A percentile compares a stretch with the other conserved stretches of the same genome.
Conservation (phyloP, 2,329 filamentous ascomycete genomes). For the Macrophomina pseudophaseolina region DNA sequence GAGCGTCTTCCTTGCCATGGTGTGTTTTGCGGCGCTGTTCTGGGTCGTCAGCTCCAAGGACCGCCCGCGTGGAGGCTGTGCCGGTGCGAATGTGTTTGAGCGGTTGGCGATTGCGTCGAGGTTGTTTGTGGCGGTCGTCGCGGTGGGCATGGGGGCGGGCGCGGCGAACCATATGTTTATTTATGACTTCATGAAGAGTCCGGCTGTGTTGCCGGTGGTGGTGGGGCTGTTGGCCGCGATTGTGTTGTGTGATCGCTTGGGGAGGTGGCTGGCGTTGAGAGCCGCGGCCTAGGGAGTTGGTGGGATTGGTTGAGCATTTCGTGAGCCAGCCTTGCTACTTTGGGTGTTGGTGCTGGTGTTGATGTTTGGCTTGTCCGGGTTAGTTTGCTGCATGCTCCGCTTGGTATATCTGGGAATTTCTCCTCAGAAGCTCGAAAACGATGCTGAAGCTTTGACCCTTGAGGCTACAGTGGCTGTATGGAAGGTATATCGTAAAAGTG, state of each 20-base stretch:
- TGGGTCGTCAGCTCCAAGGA: constrained; percentile 13
- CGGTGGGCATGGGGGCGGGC: neutral
- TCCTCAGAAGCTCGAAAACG: too few relatives aligned
- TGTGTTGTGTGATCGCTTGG: neutral
- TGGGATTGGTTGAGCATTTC: too few relatives aligned
- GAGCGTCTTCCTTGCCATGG: constrained; percentile 44
- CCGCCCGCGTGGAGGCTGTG: neutral
- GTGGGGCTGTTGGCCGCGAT: neutral
- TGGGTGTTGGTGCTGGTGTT: too few relatives aligned
- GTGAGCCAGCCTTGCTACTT: too few relatives aligned
- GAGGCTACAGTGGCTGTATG: too few relatives aligned
- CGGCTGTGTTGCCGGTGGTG: neutral
- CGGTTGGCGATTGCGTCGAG: neutral
- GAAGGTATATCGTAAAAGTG: too few relatives aligned
- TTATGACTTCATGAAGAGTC: neutral
- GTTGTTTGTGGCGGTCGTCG: neutral
- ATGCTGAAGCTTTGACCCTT: too few relatives aligned
- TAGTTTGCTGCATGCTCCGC: too few relatives aligned
- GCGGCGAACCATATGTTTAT: neutral
- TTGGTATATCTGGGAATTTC: too few relatives aligned
- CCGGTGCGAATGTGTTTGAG: neutral
- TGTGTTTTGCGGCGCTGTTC: constrained; percentile 44
- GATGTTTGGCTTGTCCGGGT: too few relatives aligned
- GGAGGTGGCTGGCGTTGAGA: neutral
- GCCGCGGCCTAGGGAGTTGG: neutral